Evolutionary conservation across 139 green algal genomes (phyloP).

Genomic region (Micromonas pusilla): DNA sequence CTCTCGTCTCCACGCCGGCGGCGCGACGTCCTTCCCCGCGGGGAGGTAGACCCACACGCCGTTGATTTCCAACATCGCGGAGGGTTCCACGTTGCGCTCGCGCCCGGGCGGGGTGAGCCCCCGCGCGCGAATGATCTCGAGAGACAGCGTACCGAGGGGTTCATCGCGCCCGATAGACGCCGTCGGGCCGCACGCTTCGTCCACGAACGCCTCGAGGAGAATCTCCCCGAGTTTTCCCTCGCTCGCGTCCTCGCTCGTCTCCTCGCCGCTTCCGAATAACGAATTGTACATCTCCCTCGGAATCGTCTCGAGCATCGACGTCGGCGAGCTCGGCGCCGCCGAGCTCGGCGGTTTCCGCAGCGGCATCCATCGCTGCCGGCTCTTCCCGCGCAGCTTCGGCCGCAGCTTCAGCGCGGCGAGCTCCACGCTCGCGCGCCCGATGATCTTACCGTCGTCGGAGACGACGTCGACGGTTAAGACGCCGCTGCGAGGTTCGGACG

Average conservation of each 20-base stretch:
- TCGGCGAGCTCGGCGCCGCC: no score
- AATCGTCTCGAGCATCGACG: no score
- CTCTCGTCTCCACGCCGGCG: constrained; percentile 12
- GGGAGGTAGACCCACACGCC: background rate
- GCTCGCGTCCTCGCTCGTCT: background rate
- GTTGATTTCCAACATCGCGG: background rate
- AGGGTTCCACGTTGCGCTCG: background rate
- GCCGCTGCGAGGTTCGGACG: background rate
- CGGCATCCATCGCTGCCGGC: background rate
- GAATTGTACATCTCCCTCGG: no score
- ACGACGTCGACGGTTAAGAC: background rate
- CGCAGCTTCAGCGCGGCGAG: background rate
- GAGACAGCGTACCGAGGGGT: background rate
- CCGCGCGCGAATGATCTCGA: background rate
- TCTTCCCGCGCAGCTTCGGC: background rate
- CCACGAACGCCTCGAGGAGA: constrained; percentile 5
- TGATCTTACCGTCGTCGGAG: background rate
- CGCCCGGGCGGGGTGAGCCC: background rate
- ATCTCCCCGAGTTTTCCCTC: background rate
- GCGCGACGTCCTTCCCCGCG: background rate
- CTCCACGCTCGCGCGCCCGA: background rate
- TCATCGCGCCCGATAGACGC: background rate
- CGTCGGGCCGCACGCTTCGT: background rate
- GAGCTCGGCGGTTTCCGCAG: background rate
- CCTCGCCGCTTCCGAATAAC: no score